Conservation (phyloP, 805 yeast genomes). For the Ogataea nitratoaversa region DNA sequence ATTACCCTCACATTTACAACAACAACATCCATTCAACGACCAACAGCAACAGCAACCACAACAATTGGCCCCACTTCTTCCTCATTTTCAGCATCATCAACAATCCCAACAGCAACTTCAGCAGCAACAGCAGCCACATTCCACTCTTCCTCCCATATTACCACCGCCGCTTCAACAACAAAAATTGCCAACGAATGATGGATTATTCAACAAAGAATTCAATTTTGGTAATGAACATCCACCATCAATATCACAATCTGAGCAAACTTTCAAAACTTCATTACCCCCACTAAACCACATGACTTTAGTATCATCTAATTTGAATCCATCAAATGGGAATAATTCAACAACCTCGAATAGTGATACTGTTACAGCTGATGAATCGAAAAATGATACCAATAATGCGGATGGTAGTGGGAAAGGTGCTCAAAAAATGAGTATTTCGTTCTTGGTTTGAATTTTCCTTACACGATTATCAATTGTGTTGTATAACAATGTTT, state of each 20-base stretch:
- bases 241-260: constrained; percentile 2
- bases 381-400: not conserved
- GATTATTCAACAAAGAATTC: constrained; percentile 27
- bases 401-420: not conserved
- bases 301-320: not conserved
- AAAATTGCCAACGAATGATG: constrained; percentile 1
- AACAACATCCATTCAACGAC: no score
- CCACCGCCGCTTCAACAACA: constrained; percentile 1
- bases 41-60: not conserved
- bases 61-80: not conserved
- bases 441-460: constrained; percentile 22
- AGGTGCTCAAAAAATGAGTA: constrained; percentile 22
- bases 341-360: no score
- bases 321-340: not conserved
- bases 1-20: no score
- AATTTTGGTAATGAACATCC: constrained; percentile 11
- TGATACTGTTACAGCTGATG: no score
- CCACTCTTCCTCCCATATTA: constrained; percentile 2
- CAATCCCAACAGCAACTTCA: constrained; percentile 8
- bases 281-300: not conserved
- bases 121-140: constrained; percentile 6
- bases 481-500: no score
- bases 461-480: no score
- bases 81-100: not conserved
- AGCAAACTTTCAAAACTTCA: not conserved